Percentiles rank a stretch among this genome's conserved stretches.
Evolutionary conservation across 169 alveolate genomes (phyloP).

Genomic region (Plasmodium inui): DNA sequence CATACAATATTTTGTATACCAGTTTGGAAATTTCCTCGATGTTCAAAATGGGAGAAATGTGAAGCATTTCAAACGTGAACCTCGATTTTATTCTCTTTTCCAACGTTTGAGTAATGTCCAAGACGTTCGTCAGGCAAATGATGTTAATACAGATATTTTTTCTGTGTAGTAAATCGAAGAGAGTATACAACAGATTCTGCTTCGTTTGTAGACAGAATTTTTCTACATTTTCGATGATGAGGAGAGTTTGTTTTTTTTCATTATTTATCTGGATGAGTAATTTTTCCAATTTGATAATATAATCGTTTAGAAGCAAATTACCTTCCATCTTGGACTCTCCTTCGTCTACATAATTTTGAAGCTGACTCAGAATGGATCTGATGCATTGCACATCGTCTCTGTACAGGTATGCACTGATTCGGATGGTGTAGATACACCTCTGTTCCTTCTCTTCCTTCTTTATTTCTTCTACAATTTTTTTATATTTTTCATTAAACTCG

Average conservation of each 20-base stretch:
- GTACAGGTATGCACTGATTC: slow-evolving; percentile 79
- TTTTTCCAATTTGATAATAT: slow-evolving; percentile 66
- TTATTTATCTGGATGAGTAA: slow-evolving; percentile 69
- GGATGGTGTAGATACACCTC: slow-evolving; percentile 68
- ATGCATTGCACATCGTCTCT: slow-evolving; percentile 81
- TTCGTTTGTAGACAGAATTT: slow-evolving; percentile 75
- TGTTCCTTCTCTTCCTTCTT: slow-evolving; percentile 29
- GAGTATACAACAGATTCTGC: slow-evolving; percentile 81
- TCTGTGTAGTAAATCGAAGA: slow-evolving; percentile 78
- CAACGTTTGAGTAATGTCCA: slow-evolving; percentile 79
- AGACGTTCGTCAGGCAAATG: slow-evolving; percentile 80
- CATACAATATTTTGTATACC: slow-evolving; percentile 61
- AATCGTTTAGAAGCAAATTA: slow-evolving; percentile 63
- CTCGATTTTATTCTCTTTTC: slow-evolving; percentile 86
- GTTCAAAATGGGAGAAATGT: slow-evolving; percentile 64
- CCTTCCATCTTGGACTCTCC: slow-evolving; percentile 46
- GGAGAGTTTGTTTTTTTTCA: slow-evolving; percentile 67
- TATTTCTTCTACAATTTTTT: slow-evolving; percentile 63
- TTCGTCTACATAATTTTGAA: slow-evolving; percentile 63
- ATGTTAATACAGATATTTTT: slow-evolving; percentile 75
- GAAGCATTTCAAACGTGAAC: slow-evolving; percentile 80
- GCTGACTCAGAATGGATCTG: slow-evolving; percentile 53
- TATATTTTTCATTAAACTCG: slow-evolving; percentile 42
- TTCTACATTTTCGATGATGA: slow-evolving; percentile 83
- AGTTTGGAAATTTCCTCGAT: slow-evolving; percentile 59